phyloP scores from a whole-genome alignment of 805 yeast genomes.

The Starmerella ratchasimensis region DNA sequence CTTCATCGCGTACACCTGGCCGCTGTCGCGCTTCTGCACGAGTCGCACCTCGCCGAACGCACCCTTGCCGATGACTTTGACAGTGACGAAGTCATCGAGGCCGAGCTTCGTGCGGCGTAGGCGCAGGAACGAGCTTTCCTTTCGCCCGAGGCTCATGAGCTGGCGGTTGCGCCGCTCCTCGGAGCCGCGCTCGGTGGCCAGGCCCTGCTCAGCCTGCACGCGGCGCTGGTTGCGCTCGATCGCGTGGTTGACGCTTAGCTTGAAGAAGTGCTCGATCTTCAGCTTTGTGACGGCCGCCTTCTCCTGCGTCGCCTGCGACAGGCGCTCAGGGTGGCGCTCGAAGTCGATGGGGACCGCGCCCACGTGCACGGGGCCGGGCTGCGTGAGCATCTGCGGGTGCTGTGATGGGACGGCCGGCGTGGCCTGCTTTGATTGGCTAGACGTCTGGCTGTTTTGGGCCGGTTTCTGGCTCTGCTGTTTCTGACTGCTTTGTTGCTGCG shows the following conservation, averaged over 20 bases:
- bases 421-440: too few relatives aligned
- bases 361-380: too few relatives aligned
- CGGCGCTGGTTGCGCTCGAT: slow-evolving; percentile 92
- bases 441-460: too few relatives aligned
- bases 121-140: slow-evolving; percentile 75
- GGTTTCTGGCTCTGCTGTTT: too few relatives aligned
- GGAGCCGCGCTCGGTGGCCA: slow-evolving; percentile 57
- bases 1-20: slow-evolving; percentile 89
- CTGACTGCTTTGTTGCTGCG: too few relatives aligned
- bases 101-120: slow-evolving; percentile 71
- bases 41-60: slow-evolving; percentile 95
- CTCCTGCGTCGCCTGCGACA: slow-evolving; percentile 65
- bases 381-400: too few relatives aligned
- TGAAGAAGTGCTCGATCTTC: slow-evolving; percentile 71
- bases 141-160: slow-evolving; percentile 67
- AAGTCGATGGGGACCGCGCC: slow-evolving; percentile 24
- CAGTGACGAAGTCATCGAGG: slow-evolving; percentile 69
- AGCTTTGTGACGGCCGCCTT: slow-evolving; percentile 73
- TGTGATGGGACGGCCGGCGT: too few relatives aligned
- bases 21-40: slow-evolving; percentile 85
- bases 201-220: slow-evolving; percentile 62
- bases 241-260: slow-evolving; percentile 76
- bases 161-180: slow-evolving; percentile 80
- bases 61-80: slow-evolving; percentile 88
- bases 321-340: slow-evolving; percentile 68